Percentiles rank a stretch among this genome's conserved stretches.
phyloP scores from a whole-genome alignment of 345 rosid species.

The Sapria himalayana region DNA sequence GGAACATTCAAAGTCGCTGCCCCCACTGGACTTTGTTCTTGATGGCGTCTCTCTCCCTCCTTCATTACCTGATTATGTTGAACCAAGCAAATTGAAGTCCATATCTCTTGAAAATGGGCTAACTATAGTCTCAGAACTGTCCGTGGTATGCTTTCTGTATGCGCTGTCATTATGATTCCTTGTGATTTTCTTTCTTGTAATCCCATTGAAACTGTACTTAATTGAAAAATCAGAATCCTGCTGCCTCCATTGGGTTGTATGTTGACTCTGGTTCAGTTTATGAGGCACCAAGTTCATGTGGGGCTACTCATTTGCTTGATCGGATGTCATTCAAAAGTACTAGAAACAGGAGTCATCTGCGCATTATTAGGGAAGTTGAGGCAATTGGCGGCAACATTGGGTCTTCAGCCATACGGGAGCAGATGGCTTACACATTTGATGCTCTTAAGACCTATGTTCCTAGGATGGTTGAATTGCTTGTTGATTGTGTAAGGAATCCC shows the following conservation, averaged over 20 bases:
- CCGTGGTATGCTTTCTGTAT: conserved; percentile 18
- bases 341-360: conserved; percentile 51
- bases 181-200: conserved; percentile 3
- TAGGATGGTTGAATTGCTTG: conserved; percentile 70
- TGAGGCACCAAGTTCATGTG: conserved; percentile 45
- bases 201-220: conserved; percentile 4
- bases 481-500: conserved; percentile 79
- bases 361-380: conserved; percentile 64
- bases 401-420: conserved; percentile 75
- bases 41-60: conserved; percentile 37
- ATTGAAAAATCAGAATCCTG: conserved; percentile 32
- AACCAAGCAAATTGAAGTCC: conserved; percentile 34
- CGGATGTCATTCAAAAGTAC: conserved; percentile 84
- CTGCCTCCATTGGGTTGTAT: conserved; percentile 66
- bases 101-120: conserved; percentile 56
- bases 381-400: conserved; percentile 63
- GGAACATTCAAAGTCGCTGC: conserved; percentile 19
- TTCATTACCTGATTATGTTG: conserved; percentile 34
- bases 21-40: conserved; percentile 38
- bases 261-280: conserved; percentile 53
- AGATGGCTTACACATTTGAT: conserved; percentile 69
- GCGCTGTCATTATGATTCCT: neutral
- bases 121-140: conserved; percentile 46
- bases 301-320: conserved; percentile 65
- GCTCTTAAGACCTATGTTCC: conserved; percentile 83